These are phyloP conservation scores for Alternaria consortialis DNA, from an alignment of 2,329 filamentous ascomycete species.

Conservation along the genomic window DNA sequence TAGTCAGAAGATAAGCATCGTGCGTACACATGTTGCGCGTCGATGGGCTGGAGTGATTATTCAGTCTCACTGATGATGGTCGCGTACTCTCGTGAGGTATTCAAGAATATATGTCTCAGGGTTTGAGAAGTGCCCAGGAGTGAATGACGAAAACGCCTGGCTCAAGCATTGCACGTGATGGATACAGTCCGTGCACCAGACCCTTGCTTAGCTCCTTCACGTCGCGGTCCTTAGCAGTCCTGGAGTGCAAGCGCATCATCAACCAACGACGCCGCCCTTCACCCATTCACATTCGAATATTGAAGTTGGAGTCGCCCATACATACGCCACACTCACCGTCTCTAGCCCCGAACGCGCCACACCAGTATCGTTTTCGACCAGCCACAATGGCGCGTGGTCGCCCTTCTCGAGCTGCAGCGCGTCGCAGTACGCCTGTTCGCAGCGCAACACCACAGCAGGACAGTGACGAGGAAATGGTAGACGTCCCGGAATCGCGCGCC, in stretches of 20 bases:
- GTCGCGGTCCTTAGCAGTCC: slow-evolving; percentile 23
- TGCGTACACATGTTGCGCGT: background rate
- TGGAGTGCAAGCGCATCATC: slow-evolving; percentile 12
- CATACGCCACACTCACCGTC: background rate
- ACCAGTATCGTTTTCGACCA: background rate
- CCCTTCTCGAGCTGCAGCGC: slow-evolving; percentile 51
- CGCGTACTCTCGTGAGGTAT: background rate
- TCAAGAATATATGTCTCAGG: background rate
- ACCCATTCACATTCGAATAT: background rate
- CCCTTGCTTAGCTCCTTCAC: slow-evolving; percentile 27
- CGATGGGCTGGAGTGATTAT: background rate
- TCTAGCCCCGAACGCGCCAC: background rate
- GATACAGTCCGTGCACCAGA: slow-evolving; percentile 13
- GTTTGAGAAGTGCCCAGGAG: background rate
- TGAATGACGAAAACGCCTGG: background rate
- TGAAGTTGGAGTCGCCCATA: slow-evolving; percentile 1
- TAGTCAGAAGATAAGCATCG: background rate
- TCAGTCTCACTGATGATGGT: background rate
- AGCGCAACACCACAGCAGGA: slow-evolving; percentile 49
- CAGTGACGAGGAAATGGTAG: slow-evolving; percentile 48
- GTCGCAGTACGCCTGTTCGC: slow-evolving; percentile 49
- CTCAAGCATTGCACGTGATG: slow-evolving; percentile 12
- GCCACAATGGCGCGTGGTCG: slow-evolving; percentile 47
- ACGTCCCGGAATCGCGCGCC: slow-evolving; percentile 44
- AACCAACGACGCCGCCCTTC: slow-evolving; percentile 10